These are phyloP conservation scores for Aureobasidium sp. DNA, from an alignment of 2,329 filamentous ascomycete species.

Conservation along the genomic window DNA sequence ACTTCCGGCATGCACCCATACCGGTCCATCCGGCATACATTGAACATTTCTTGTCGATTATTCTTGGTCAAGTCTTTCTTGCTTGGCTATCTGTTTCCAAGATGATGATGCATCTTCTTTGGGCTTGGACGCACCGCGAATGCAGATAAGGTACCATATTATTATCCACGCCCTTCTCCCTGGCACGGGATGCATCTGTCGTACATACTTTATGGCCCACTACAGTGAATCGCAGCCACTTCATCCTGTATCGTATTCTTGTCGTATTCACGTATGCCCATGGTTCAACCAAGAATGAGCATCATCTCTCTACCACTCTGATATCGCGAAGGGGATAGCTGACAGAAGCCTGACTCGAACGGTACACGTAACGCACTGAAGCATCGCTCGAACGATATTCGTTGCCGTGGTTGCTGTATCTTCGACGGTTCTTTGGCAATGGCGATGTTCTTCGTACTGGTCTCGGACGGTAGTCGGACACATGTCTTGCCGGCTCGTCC, in stretches of 20 bases:
- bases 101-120: too few species aligned
- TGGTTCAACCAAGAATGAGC: slow-evolving; percentile 29
- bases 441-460: slow-evolving; percentile 15
- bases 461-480: slow-evolving; percentile 28
- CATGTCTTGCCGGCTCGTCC: slow-evolving; percentile 26
- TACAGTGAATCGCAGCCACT: slow-evolving; percentile 33
- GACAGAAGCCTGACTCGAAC: slow-evolving; percentile 24
- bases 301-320: slow-evolving; percentile 8
- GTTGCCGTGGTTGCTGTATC: slow-evolving; percentile 8
- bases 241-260: neutral
- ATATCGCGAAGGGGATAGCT: neutral
- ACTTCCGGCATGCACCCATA: slow-evolving; percentile 18
- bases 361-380: slow-evolving; percentile 3
- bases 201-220: slow-evolving; percentile 35
- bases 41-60: too few species aligned
- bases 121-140: too few species aligned
- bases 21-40: slow-evolving; percentile 22
- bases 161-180: neutral
- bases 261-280: slow-evolving; percentile 20
- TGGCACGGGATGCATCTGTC: too few species aligned
- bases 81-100: neutral
- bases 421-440: neutral
- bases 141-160: too few species aligned
- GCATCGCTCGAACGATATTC: slow-evolving; percentile 3
- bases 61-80: slow-evolving; percentile 19